Conservation (phyloP, 805 yeast species). For the Gaillardinia entomophila region DNA sequence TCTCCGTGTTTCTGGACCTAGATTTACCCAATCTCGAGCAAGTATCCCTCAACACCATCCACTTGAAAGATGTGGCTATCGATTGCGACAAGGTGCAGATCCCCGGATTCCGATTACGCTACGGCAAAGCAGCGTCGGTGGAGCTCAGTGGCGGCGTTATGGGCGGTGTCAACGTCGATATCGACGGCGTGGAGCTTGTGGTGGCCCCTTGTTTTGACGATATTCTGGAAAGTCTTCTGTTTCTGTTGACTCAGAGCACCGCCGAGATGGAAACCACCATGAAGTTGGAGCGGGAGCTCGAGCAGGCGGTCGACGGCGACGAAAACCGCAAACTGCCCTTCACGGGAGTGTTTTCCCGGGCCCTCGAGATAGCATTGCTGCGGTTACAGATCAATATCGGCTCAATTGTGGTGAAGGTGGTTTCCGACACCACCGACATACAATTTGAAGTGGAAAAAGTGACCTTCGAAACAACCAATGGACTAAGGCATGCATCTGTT, state of each 20-base stretch:
- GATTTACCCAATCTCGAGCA: slow-evolving; percentile 74
- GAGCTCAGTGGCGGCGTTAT: slow-evolving; percentile 57
- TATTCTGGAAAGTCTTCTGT: slow-evolving; percentile 26
- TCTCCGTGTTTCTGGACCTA: slow-evolving; percentile 74
- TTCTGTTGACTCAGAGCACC: slow-evolving; percentile 65
- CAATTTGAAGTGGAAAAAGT: slow-evolving; percentile 25
- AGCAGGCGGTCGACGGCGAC: slow-evolving; percentile 10
- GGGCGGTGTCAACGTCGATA: slow-evolving; percentile 64
- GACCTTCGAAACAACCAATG: slow-evolving; percentile 38
- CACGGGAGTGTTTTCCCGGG: slow-evolving; percentile 54
- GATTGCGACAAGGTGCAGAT: slow-evolving; percentile 65
- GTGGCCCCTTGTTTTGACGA: slow-evolving; percentile 31
- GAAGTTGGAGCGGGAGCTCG: slow-evolving; percentile 21
- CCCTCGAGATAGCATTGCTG: slow-evolving; percentile 63
- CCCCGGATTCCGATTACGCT: slow-evolving; percentile 59
- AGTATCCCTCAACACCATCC: slow-evolving; percentile 58
- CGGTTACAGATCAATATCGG: slow-evolving; percentile 48
- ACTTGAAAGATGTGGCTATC: slow-evolving; percentile 54
- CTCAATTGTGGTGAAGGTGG: slow-evolving; percentile 42
- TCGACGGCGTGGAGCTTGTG: slow-evolving; percentile 46
- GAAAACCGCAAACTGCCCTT: slow-evolving; percentile 23
- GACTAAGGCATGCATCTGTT: slow-evolving; percentile 36
- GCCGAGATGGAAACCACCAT: slow-evolving; percentile 65
- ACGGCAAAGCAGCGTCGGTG: slow-evolving; percentile 53
- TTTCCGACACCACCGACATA: slow-evolving; percentile 40